These are phyloP conservation scores for Coccomyxa sp. DNA, from an alignment of 139 green algal species.

Conservation along the genomic window DNA sequence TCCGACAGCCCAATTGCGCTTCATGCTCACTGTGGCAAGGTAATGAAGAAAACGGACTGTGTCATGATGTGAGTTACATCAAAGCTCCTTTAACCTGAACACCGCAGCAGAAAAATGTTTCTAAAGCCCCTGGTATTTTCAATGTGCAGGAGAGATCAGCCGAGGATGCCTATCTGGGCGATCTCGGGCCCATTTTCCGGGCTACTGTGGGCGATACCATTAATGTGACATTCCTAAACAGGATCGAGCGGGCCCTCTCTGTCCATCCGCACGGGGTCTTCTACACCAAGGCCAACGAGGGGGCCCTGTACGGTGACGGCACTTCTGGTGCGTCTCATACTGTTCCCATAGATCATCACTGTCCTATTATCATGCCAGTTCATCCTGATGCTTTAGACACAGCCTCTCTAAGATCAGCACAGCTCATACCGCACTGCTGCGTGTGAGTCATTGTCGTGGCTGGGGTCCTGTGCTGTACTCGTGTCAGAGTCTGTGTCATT, in stretches of 20 bases:
- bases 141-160: slow-evolving; percentile 1
- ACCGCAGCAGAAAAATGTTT: not conserved
- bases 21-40: too few species aligned
- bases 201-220: slow-evolving; percentile 58
- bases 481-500: too few species aligned
- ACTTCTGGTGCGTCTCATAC: slow-evolving; percentile 9
- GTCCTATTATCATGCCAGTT: too few species aligned
- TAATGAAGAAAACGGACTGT: not conserved
- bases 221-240: slow-evolving; percentile 34
- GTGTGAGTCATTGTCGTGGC: too few species aligned
- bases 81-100: not conserved
- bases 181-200: slow-evolving; percentile 58
- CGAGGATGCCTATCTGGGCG: slow-evolving; percentile 51
- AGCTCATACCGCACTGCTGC: too few species aligned
- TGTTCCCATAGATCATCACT: too few species aligned
- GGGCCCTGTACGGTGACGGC: slow-evolving; percentile 61
- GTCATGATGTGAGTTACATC: not conserved
- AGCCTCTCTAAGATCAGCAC: too few species aligned
- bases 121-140: not conserved
- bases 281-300: slow-evolving; percentile 67
- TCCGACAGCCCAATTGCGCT: too few species aligned
- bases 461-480: too few species aligned
- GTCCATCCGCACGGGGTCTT: slow-evolving; percentile 69
- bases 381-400: too few species aligned
- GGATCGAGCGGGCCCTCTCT: slow-evolving; percentile 19